Conservation (phyloP, 1,284 basidiomycete species). For the Sparassis latifolia region DNA sequence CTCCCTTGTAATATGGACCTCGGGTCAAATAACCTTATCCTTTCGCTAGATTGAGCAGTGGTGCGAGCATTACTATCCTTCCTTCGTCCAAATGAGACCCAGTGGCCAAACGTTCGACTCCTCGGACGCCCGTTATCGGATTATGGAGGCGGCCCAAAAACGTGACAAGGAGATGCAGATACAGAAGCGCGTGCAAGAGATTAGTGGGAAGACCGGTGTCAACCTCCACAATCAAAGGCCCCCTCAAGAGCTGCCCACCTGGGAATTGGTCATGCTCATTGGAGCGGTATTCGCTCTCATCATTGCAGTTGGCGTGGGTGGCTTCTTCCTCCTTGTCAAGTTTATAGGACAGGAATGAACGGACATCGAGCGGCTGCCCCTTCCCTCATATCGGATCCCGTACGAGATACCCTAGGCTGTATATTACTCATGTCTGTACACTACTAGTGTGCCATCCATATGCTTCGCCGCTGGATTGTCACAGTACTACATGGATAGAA, state of each 20-base stretch:
- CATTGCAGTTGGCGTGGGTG: slow-evolving; percentile 24
- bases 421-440: too few species aligned
- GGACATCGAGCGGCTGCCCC: background rate
- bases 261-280: slow-evolving; percentile 28
- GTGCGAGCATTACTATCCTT: slow-evolving; percentile 86
- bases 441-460: too few species aligned
- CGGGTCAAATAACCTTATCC: background rate
- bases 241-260: slow-evolving; percentile 5
- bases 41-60: slow-evolving; percentile 78
- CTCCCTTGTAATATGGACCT: background rate
- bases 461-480: too few species aligned
- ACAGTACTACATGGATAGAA: too few species aligned
- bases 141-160: slow-evolving; percentile 35
- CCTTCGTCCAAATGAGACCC: slow-evolving; percentile 52
- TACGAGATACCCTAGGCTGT: background rate
- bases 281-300: slow-evolving; percentile 36
- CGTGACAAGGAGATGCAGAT: slow-evolving; percentile 33
- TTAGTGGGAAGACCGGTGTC: slow-evolving; percentile 13
- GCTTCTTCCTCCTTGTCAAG: slow-evolving; percentile 31
- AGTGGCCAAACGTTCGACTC: slow-evolving; percentile 34
- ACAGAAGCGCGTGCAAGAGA: slow-evolving; percentile 35
- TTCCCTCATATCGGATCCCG: background rate
- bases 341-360: slow-evolving; percentile 6
- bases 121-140: slow-evolving; percentile 50
- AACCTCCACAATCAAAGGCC: slow-evolving; percentile 7